These are phyloP conservation scores for Parsonsia alboflavescens DNA, from an alignment of 257 asterid genomes.

Conservation along the genomic window DNA sequence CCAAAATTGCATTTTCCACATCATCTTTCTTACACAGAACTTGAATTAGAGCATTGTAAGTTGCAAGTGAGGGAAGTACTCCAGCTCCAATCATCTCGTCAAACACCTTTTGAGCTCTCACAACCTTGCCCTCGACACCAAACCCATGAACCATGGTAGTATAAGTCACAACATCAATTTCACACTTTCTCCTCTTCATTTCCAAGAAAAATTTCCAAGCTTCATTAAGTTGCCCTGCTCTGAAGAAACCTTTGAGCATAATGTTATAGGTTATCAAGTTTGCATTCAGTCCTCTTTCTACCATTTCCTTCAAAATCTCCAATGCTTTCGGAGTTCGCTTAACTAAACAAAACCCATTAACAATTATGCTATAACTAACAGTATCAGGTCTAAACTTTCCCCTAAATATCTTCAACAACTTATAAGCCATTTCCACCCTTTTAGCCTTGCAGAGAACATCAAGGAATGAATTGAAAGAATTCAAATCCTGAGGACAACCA, in stretches of 20 bases:
- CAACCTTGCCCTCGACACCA: constrained; percentile 77
- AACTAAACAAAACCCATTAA: constrained; percentile 73
- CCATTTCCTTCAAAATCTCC: constrained; percentile 77
- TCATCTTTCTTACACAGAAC: constrained; percentile 81
- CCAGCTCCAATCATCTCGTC: constrained; percentile 81
- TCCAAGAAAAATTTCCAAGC: constrained; percentile 86
- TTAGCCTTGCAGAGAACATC: constrained; percentile 81
- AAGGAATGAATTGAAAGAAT: constrained; percentile 67
- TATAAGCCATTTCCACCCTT: constrained; percentile 68
- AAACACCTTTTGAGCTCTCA: constrained; percentile 59
- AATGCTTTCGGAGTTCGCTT: constrained; percentile 66
- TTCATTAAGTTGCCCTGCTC: constrained; percentile 66
- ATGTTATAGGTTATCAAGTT: constrained; percentile 61
- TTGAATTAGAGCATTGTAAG: constrained; percentile 81
- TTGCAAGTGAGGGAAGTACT: constrained; percentile 80
- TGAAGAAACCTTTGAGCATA: constrained; percentile 69
- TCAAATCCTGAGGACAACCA: constrained; percentile 83
- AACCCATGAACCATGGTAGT: constrained; percentile 83
- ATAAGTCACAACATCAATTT: constrained; percentile 78
- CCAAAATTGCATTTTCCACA: constrained; percentile 62
- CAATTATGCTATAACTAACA: constrained; percentile 63
- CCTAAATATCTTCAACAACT: constrained; percentile 44
- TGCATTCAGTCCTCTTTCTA: constrained; percentile 66
- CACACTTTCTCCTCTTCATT: constrained; percentile 77
- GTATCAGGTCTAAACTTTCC: constrained; percentile 65